Evolutionary conservation across 768 basidiomycete genomes (phyloP), one percentile per base, ranked within the genome.

Genomic region (Lactarius vividus): DNA sequence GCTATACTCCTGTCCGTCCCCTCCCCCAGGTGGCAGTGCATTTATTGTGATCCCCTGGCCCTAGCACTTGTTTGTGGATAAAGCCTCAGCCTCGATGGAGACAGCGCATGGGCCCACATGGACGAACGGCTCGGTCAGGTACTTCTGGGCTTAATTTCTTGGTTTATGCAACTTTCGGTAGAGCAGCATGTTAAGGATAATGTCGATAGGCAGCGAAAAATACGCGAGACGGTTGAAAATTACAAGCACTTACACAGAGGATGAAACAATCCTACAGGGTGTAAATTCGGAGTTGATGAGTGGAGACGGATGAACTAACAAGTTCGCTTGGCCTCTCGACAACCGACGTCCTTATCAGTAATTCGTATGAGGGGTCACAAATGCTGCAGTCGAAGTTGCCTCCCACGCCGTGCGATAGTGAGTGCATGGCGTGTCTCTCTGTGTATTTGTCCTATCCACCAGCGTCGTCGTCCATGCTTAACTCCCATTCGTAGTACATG

Each of bases 361-460:
- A 60, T 39, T 18, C 26, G 61, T 44, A 58, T 11, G 65, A 66
- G 49, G 62, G 42, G 57, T 59, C 65, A 20, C 61, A 62, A 9
- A 62, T 52, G 39, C 16, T 59, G 31, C 61, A 59, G 61, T 63
- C 52, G 40, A 59, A 66, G 0, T 52, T 49, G 3, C 61, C 65
- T 39, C 57, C 57, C 18, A 39, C 60, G 23, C 65, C 59, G 10
- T 62, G 65, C 7, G 55, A 57, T 28, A 39, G 15, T 13, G 37
- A 39, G 37, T 39, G 15, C 15, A 40, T 23, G 3, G 56, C 62
- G 56, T 40, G 13, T 39, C 61, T 61, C 29, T 62, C 61, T 60
- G 56, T 62, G 16, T 66, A 57, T 26, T 57, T 63, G 35, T 63
- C 66, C 13, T 61, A 56, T 3, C 61, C 37, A 4, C 61, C 23